A percentile compares a stretch with the other conserved stretches of the same genome.
These are phyloP conservation scores for Telopea speciosissima DNA, from an alignment of 177 flowering plant species.

Conservation along the genomic window DNA sequence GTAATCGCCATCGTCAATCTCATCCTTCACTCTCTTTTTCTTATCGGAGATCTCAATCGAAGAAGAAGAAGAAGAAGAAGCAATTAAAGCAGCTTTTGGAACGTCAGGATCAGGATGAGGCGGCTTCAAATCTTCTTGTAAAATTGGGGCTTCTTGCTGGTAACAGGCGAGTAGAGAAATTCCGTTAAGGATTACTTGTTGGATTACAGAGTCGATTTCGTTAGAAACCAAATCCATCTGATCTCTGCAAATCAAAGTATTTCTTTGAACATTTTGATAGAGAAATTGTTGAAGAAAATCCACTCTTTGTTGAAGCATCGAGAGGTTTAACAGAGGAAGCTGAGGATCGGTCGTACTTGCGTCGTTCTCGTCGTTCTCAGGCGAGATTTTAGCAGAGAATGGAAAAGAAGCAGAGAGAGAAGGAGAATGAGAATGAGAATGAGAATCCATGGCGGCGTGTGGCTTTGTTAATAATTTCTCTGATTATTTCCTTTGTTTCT, in stretches of 20 bases:
- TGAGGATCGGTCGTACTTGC: slow-evolving; percentile 27
- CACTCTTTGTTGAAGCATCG: slow-evolving; percentile 40
- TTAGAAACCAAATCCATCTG: slow-evolving; percentile 42
- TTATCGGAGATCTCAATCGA: too few relatives aligned
- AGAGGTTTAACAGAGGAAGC: slow-evolving; percentile 46
- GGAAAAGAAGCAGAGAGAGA: too few relatives aligned
- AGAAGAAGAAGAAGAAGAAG: too few relatives aligned
- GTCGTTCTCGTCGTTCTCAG: too few relatives aligned
- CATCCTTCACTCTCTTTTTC: slow-evolving; percentile 11
- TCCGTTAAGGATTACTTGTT: slow-evolving; percentile 53
- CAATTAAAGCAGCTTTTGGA: not conserved
- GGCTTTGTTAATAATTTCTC: too few relatives aligned
- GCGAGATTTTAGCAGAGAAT: too few relatives aligned
- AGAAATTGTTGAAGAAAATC: slow-evolving; percentile 53
- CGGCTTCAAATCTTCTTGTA: too few relatives aligned
- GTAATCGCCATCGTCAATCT: slow-evolving; percentile 19
- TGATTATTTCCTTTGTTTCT: too few relatives aligned
- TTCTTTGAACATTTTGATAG: slow-evolving; percentile 32
- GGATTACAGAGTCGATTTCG: slow-evolving; percentile 54
- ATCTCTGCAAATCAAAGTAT: slow-evolving; percentile 24
- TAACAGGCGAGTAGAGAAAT: slow-evolving; percentile 32
- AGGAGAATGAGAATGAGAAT: too few relatives aligned
- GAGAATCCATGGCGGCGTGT: too few relatives aligned
- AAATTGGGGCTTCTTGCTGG: too few relatives aligned
- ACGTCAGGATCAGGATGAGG: slow-evolving; percentile 3